Conservation (phyloP, 164 flowering plant species). For the Vitis vinifera region ASM3070453v1 NC_081807.1:3046001-3046500, state of each 20-base stretch:
- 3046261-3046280: constrained; percentile 72
- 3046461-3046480: too few relatives aligned
- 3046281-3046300: constrained; percentile 72
- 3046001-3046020: background rate
- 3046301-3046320: constrained; percentile 79
- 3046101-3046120: constrained; percentile 4
- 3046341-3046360: constrained; percentile 71
- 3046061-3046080: constrained; percentile 8
- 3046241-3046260: constrained; percentile 80
- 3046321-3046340: constrained; percentile 67
- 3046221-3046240: constrained; percentile 66
- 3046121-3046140: constrained; percentile 8
- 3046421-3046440: constrained; percentile 50
- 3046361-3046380: constrained; percentile 66
- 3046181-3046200: constrained; percentile 6
- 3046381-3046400: constrained; percentile 58
- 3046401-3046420: constrained; percentile 73
- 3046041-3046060: background rate
- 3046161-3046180: constrained; percentile 13
- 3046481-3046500: too few relatives aligned
- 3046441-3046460: too few relatives aligned
- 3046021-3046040: background rate
- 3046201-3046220: constrained; percentile 12
- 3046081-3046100: constrained; percentile 42
- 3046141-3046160: constrained; percentile 11